These are phyloP conservation scores for Auricularia sp. DNA, from an alignment of 768 basidiomycete genomes.

Conservation along the genomic window DNA sequence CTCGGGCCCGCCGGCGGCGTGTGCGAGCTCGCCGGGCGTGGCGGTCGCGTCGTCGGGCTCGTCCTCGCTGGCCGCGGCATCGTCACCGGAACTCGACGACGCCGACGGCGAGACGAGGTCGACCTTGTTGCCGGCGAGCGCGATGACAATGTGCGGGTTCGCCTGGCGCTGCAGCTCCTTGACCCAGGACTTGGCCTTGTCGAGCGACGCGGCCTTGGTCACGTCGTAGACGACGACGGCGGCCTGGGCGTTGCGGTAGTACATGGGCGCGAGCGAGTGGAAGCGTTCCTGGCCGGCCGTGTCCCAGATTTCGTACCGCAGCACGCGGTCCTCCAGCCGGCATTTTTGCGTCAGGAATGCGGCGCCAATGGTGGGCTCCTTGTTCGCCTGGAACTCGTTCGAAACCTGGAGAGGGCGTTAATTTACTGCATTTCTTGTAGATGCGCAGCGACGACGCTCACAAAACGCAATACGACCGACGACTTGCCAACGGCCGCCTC, in stretches of 20 bases:
- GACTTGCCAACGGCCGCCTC: constrained; percentile 99
- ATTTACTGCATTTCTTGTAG: constrained; percentile 9
- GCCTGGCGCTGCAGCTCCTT: constrained; percentile 98
- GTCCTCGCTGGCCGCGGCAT: constrained; percentile 59
- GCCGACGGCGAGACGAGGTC: constrained; percentile 59
- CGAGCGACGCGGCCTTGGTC: constrained; percentile 88
- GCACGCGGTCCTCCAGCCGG: constrained; percentile 84
- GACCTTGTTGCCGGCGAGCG: constrained; percentile 95
- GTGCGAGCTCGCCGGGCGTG: constrained; percentile 59
- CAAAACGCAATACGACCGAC: constrained; percentile 94
- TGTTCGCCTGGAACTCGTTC: constrained; percentile 98
- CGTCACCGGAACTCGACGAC: constrained; percentile 20
- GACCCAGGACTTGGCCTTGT: constrained; percentile 99
- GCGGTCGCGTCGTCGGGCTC: constrained; percentile 90
- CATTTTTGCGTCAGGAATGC: constrained; percentile 95
- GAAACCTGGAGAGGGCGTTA: constrained; percentile 46
- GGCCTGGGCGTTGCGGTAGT: constrained; percentile 95
- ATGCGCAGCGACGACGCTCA: constrained; percentile 30
- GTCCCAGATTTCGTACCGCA: constrained; percentile 96
- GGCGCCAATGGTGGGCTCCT: constrained; percentile 96
- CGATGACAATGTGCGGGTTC: constrained; percentile 98
- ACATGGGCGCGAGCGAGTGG: constrained; percentile 98
- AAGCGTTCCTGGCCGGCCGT: constrained; percentile 94
- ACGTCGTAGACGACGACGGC: constrained; percentile 98
- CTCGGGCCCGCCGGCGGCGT: constrained; percentile 43